Evolutionary conservation across 495 filamentous ascomycete species (phyloP).

Genomic region (Cercophora scortea): DNA sequence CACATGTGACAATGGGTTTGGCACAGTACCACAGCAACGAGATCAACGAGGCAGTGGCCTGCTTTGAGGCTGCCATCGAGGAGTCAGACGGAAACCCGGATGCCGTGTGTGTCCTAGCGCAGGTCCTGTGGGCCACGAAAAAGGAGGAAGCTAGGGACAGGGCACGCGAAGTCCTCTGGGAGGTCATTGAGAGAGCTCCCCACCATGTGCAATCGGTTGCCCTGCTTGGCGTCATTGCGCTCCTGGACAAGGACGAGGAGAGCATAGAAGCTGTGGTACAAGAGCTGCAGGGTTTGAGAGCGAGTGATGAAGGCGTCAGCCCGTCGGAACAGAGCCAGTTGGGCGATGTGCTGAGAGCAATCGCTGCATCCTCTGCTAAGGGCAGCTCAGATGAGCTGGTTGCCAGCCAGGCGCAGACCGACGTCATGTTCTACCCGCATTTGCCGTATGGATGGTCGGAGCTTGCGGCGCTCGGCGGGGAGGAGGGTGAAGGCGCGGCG

Average conservation of each 20-base stretch:
- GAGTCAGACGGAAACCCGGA: conserved; percentile 75
- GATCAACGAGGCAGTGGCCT: conserved; percentile 59
- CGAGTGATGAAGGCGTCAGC: conserved; percentile 41
- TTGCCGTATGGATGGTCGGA: conserved; percentile 71
- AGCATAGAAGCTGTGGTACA: conserved; percentile 71
- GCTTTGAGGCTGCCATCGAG: conserved; percentile 73
- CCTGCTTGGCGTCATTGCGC: conserved; percentile 72
- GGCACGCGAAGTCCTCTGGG: conserved; percentile 74
- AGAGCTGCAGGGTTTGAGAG: conserved; percentile 65
- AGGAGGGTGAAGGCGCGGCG: conserved; percentile 48
- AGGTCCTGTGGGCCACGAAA: conserved; percentile 89
- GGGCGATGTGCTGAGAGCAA: conserved; percentile 36
- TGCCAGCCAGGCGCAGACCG: conserved; percentile 49
- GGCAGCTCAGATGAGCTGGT: conserved; percentile 17
- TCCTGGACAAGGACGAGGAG: conserved; percentile 71
- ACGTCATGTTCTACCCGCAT: conserved; percentile 71
- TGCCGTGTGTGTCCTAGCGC: conserved; percentile 77
- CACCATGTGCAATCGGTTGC: conserved; percentile 70
- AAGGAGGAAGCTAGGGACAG: conserved; percentile 63
- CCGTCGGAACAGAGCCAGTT: conserved; percentile 37
- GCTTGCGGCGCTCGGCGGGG: conserved; percentile 44
- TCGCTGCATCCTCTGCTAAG: conserved; percentile 30
- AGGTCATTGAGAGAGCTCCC: conserved; percentile 59
- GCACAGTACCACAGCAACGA: conserved; percentile 62
- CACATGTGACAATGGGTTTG: conserved; percentile 79